Conservation (phyloP, 2,329 filamentous ascomycete species). For the Chalaropsis ovoidea region DNA sequence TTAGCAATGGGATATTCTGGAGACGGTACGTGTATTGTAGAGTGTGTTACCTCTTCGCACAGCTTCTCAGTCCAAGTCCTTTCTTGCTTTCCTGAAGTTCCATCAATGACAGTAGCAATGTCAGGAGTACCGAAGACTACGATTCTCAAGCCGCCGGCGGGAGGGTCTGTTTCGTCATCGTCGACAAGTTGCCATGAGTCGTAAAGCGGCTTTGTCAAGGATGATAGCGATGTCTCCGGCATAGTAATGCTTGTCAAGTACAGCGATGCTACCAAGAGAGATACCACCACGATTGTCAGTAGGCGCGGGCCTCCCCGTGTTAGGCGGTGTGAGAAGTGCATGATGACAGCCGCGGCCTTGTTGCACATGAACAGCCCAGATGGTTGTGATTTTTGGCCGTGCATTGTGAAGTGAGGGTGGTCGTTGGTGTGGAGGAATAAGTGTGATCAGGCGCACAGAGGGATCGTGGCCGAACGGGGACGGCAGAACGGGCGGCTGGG, state of each 20-base stretch:
- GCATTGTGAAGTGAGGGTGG: neutral
- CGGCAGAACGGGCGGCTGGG: neutral
- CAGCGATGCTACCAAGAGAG: slow-evolving; percentile 30
- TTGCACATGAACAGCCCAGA: slow-evolving; percentile 5
- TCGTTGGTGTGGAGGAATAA: neutral
- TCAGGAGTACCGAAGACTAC: slow-evolving; percentile 44
- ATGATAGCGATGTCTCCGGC: slow-evolving; percentile 20
- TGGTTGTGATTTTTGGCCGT: slow-evolving; percentile 17
- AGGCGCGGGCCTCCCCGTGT: slow-evolving; percentile 34
- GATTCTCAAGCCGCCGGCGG: slow-evolving; percentile 37
- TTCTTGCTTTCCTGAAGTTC: slow-evolving; percentile 27
- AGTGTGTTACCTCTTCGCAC: slow-evolving; percentile 38
- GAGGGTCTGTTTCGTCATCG: slow-evolving; percentile 27
- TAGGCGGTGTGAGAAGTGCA: slow-evolving; percentile 36
- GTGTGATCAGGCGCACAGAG: neutral
- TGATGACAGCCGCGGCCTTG: slow-evolving; percentile 14
- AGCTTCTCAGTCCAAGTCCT: slow-evolving; percentile 41
- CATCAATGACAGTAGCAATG: slow-evolving; percentile 34
- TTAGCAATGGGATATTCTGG: neutral
- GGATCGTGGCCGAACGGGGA: neutral
- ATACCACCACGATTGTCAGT: slow-evolving; percentile 29
- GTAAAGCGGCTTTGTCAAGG: slow-evolving; percentile 22
- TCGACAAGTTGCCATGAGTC: slow-evolving; percentile 29
- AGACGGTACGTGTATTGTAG: neutral
- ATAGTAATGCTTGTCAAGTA: slow-evolving; percentile 26